Evolutionary conservation across 495 filamentous ascomycete genomes (phyloP).

Genomic region (Xylaria sp.): DNA sequence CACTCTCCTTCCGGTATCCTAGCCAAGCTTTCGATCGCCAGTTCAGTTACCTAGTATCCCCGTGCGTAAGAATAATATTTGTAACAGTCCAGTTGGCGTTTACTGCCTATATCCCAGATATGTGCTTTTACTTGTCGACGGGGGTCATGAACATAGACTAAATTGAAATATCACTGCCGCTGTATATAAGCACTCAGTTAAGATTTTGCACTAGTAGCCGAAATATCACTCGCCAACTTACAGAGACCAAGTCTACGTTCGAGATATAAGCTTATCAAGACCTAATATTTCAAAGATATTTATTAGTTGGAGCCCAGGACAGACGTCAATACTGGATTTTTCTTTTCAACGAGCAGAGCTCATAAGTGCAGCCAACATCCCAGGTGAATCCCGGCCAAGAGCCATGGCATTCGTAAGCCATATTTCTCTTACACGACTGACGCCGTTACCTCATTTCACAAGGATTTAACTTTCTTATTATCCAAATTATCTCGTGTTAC

Average conservation of each 20-base stretch:
- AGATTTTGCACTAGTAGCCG: too few species aligned
- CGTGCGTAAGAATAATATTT: background rate
- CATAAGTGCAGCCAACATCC: background rate
- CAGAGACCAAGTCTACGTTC: background rate
- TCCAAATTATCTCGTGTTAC: background rate
- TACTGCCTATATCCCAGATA: background rate
- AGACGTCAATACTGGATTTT: background rate
- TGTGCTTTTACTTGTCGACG: too few species aligned
- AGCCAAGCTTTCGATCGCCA: background rate
- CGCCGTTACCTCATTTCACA: background rate
- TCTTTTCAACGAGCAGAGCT: background rate
- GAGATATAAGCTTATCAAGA: background rate
- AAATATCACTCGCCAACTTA: too few species aligned
- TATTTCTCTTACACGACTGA: background rate
- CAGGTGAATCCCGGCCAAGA: background rate
- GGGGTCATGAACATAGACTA: background rate
- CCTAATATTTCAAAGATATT: background rate
- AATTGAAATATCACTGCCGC: background rate
- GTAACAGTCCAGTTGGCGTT: background rate
- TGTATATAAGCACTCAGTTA: background rate
- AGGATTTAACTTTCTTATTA: background rate
- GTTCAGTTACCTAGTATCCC: background rate
- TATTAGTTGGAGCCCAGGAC: background rate
- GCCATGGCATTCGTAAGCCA: background rate
- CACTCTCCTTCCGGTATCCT: too few species aligned